These are phyloP conservation scores for Saksenaea vasiformis DNA, from an alignment of 371 early-diverging fungal genomes.

Conservation along the genomic window DNA sequence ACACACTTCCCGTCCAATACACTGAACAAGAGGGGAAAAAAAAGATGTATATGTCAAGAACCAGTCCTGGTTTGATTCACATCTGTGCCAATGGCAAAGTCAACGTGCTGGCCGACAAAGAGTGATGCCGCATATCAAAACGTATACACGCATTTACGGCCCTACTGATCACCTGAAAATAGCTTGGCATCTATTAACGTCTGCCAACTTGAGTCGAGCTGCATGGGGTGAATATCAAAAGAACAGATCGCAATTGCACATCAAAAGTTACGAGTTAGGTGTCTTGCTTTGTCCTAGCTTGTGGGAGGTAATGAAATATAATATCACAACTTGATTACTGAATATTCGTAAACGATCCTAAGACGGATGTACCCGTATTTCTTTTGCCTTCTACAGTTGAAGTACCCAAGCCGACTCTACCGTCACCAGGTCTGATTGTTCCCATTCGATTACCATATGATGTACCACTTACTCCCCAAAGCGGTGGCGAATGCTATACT, in stretches of 20 bases:
- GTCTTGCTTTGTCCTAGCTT: constrained; percentile 51
- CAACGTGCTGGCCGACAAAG: constrained; percentile 45
- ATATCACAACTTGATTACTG: background rate
- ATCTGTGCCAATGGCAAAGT: constrained; percentile 57
- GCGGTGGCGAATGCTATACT: constrained; percentile 17
- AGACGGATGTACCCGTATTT: background rate
- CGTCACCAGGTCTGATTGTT: constrained; percentile 22
- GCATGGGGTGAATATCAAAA: constrained; percentile 58
- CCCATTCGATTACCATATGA: constrained; percentile 64
- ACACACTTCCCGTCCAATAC: background rate
- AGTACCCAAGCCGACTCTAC: constrained; percentile 3
- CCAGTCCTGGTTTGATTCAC: constrained; percentile 52
- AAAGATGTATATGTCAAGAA: constrained; percentile 45
- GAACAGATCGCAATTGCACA: constrained; percentile 45
- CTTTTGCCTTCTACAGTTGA: constrained; percentile 10
- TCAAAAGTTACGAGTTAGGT: constrained; percentile 65
- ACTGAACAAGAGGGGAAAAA: background rate
- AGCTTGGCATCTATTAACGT: constrained; percentile 58
- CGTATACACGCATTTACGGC: constrained; percentile 20
- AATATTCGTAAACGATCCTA: background rate
- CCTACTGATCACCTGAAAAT: constrained; percentile 7
- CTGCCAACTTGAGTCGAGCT: constrained; percentile 60
- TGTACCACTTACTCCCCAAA: constrained; percentile 55
- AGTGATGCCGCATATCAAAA: constrained; percentile 71
- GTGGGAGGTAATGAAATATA: constrained; percentile 38